Base-by-base conservation (phyloP, 306 rosid species). In the Coriaria nepalensis region DNA sequence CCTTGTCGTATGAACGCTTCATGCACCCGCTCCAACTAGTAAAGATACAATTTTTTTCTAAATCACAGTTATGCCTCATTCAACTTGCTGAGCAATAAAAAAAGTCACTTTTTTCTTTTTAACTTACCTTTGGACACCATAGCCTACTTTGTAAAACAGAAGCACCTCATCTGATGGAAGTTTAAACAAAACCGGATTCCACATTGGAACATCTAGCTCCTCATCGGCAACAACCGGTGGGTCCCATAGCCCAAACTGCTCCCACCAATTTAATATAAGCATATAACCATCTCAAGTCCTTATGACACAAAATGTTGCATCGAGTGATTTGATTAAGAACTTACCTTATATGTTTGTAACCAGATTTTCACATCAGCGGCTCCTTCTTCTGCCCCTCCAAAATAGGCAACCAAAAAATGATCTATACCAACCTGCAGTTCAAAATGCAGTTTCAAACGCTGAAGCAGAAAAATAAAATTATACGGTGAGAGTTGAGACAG, bases 1-100 rank as follows among this genome's bases (percentile, higher is more conserved):
- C 96, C 56, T 76, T 80, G 70, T 87, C 94, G 49, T 73, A 61
- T 34, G 96, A 87, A 49, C 86, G 83, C 59, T 83, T 87, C 68
- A 83, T 56, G 70, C 75, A 87, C 50, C 96, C 94, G 55, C 88
- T 87, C 96, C 96, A 87, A 64, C 96, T 83, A 68, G 58, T 68
- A 41, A 37, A 37, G 40, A 37, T 5, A 37, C 7, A 37, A 37
- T 37, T 7, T 37, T 5, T 5, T 37, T 37, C 7, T 5, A 37
- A 37, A 37, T 37, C 40, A 37, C n/a, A n/a, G n/a, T n/a, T 5
- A 37, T 7, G 5, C 7, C 40, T 37, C 40, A 35, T 37, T 40
- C 44, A 52, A 15, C 45, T 37, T 39, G 40, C 5, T 34, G 32
- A 9, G 40, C 51, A 50, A 49, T 45, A 63, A n/a, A n/a, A n/a